A percentile compares a stretch with the other conserved stretches of the same genome.
These are phyloP conservation scores for Pseudocercospora pini-densiflorae DNA, from an alignment of 2,329 filamentous ascomycete genomes.

Conservation along the genomic window DNA sequence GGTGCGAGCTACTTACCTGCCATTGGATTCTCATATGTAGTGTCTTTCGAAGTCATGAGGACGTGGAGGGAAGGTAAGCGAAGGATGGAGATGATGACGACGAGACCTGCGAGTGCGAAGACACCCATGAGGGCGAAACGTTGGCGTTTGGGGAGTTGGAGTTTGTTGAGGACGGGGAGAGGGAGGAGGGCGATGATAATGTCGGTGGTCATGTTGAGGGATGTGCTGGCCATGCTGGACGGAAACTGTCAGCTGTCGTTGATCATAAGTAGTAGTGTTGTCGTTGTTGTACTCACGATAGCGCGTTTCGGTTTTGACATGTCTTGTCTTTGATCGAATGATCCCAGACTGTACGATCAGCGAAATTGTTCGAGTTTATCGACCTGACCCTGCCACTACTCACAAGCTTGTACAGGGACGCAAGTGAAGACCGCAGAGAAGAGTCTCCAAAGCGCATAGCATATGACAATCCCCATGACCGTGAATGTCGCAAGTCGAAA, in stretches of 20 bases:
- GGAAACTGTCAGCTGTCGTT: constrained; percentile 16
- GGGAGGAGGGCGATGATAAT: constrained; percentile 42
- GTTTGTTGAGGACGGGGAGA: constrained; percentile 38
- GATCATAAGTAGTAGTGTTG: neutral
- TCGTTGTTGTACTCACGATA: neutral
- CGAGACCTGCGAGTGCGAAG: constrained; percentile 40
- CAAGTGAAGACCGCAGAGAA: constrained; percentile 49
- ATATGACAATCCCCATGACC: constrained; percentile 37
- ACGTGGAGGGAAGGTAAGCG: constrained; percentile 35
- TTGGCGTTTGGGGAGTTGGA: constrained; percentile 38
- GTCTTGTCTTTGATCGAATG: constrained; percentile 23
- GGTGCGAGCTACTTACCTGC: constrained; percentile 11
- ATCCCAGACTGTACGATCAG: constrained; percentile 44
- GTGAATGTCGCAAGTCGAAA: constrained; percentile 40
- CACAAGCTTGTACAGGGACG: constrained; percentile 40
- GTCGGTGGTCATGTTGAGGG: constrained; percentile 43
- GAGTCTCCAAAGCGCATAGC: constrained; percentile 38
- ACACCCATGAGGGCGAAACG: constrained; percentile 40
- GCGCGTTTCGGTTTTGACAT: constrained; percentile 16
- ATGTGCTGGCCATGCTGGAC: constrained; percentile 38
- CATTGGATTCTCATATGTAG: constrained; percentile 37
- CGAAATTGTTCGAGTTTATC: neutral
- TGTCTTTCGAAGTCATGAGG: constrained; percentile 32
- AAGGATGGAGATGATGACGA: constrained; percentile 39
- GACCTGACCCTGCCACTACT: neutral